A percentile compares a stretch with the other conserved stretches of the same genome.
phyloP scores from a whole-genome alignment of 306 rosid genomes.

The Hippophae tibetana region DNA sequence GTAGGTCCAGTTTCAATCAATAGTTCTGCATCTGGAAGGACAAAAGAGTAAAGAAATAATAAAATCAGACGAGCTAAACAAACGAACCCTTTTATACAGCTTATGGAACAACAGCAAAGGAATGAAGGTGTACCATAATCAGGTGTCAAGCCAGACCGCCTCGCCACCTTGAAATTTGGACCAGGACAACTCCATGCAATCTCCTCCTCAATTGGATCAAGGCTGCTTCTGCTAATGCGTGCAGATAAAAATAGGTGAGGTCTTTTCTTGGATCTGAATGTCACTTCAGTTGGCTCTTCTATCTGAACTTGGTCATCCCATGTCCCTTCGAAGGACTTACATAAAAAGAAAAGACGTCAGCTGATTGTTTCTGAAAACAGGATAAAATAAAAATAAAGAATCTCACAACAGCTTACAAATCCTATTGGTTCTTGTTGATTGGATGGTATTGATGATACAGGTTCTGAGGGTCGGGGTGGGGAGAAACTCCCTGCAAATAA shows the following conservation, averaged over 20 bases:
- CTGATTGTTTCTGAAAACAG: slow-evolving; percentile 2
- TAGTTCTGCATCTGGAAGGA: slow-evolving; percentile 46
- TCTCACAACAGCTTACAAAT: slow-evolving; percentile 31
- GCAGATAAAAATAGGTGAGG: slow-evolving; percentile 37
- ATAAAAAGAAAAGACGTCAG: slow-evolving; percentile 12
- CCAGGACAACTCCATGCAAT: slow-evolving; percentile 19
- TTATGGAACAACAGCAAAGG: slow-evolving; percentile 7
- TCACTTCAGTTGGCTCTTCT: no score
- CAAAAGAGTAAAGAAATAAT: slow-evolving; percentile 9
- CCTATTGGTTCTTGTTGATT: slow-evolving; percentile 29
- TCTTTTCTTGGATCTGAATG: slow-evolving; percentile 41
- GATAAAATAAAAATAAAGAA: slow-evolving; percentile 11
- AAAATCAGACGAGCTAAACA: slow-evolving; percentile 14
- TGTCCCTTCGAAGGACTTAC: slow-evolving; percentile 13
- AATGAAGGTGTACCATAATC: slow-evolving; percentile 49
- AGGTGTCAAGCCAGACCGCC: slow-evolving; percentile 32
- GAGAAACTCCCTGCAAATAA: slow-evolving; percentile 40
- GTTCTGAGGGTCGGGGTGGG: slow-evolving; percentile 42
- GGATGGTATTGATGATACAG: slow-evolving; percentile 41
- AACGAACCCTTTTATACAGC: neutral
- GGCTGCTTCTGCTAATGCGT: slow-evolving; percentile 42
- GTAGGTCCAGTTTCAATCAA: slow-evolving; percentile 74
- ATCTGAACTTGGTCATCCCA: slow-evolving; percentile 5
- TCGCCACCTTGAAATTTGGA: slow-evolving; percentile 38
- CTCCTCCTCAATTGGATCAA: slow-evolving; percentile 55